phyloP scores from a whole-genome alignment of 2,329 filamentous ascomycete genomes.

The Fragosphaeria purpurea region DNA sequence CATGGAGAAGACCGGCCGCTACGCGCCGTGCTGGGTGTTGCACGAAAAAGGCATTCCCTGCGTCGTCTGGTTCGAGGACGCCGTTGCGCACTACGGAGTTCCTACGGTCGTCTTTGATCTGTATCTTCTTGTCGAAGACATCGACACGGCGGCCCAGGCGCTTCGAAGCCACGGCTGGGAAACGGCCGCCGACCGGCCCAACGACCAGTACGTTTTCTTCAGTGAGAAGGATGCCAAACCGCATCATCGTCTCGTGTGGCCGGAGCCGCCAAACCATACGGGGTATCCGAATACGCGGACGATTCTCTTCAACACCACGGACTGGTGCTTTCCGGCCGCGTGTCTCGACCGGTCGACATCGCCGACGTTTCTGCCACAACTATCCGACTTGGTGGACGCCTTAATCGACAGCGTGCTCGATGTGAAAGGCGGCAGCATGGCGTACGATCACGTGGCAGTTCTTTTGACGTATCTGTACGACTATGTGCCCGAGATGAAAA shows the following conservation, averaged over 20 bases:
- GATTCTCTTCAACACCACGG: not conserved
- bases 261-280: not conserved
- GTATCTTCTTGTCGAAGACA: no score
- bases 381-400: not conserved
- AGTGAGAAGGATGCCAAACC: not conserved
- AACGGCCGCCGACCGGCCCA: not conserved
- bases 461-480: not conserved
- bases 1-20: no score
- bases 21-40: no score
- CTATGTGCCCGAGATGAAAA: not conserved
- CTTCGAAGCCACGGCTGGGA: not conserved
- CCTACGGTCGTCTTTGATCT: no score
- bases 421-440: not conserved
- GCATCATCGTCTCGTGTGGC: not conserved
- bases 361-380: not conserved
- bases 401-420: not conserved
- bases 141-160: not conserved
- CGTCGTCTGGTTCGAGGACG: no score
- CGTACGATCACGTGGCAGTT: not conserved
- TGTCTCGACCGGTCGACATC: not conserved
- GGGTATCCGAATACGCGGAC: not conserved
- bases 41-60: no score
- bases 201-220: not conserved
- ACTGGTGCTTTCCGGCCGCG: not conserved
- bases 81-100: no score